These are phyloP conservation scores for Sporothrix mexicana DNA, from an alignment of 2,329 filamentous ascomycete species.

Conservation along the genomic window DNA sequence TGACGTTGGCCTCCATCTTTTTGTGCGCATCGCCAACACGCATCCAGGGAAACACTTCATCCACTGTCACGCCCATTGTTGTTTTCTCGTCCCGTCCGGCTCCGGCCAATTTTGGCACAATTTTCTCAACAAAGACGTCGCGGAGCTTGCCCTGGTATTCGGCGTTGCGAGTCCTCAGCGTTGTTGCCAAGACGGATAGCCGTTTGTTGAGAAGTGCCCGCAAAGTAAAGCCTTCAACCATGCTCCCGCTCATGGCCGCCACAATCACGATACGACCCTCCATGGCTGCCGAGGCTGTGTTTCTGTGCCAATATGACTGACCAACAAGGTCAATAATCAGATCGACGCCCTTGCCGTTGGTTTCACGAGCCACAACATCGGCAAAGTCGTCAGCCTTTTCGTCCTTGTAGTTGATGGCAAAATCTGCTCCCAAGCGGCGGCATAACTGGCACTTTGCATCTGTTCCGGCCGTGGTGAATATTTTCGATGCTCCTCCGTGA, in stretches of 20 bases:
- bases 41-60: conserved; percentile 19
- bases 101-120: conserved; percentile 6
- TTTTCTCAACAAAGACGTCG: conserved; percentile 22
- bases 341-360: conserved; percentile 29
- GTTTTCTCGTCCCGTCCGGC: neutral
- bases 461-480: conserved; percentile 45
- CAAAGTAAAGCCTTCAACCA: conserved; percentile 8
- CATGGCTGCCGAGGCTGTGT: conserved; percentile 23
- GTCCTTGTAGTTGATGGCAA: conserved; percentile 45
- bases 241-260: conserved; percentile 26
- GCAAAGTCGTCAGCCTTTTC: conserved; percentile 37
- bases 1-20: conserved; percentile 25
- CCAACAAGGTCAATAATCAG: conserved; percentile 32
- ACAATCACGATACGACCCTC: conserved; percentile 28
- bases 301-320: conserved; percentile 28
- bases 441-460: conserved; percentile 44
- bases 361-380: conserved; percentile 31
- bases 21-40: conserved; percentile 23
- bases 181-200: conserved; percentile 18
- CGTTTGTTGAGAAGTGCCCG: conserved; percentile 26
- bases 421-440: conserved; percentile 41
- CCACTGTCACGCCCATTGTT: conserved; percentile 23
- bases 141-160: conserved; percentile 14
- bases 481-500: conserved; percentile 36
- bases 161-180: conserved; percentile 19